These are phyloP conservation scores for Sphaerulina populicola DNA, from an alignment of 2,329 filamentous ascomycete species.

Conservation along the genomic window DNA sequence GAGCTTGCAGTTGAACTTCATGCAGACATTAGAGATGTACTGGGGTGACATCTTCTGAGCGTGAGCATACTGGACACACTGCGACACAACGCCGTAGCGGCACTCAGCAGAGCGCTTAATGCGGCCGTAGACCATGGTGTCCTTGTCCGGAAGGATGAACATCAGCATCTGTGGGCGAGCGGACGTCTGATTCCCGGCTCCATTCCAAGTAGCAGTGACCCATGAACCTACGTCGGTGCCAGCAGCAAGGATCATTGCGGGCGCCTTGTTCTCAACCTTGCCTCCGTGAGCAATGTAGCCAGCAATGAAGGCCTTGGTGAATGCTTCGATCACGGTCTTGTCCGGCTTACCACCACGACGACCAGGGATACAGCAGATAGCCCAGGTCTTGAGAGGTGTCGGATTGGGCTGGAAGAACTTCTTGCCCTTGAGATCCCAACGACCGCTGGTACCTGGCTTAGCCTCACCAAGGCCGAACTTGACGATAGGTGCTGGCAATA, in stretches of 20 bases:
- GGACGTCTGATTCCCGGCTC: conserved; percentile 47
- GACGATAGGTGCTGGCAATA: conserved; percentile 64
- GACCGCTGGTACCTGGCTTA: conserved; percentile 59
- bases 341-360: conserved; percentile 42
- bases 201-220: conserved; percentile 44
- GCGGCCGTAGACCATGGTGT: conserved; percentile 64
- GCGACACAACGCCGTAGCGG: conserved; percentile 71
- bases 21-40: conserved; percentile 85
- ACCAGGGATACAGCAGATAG: conserved; percentile 58
- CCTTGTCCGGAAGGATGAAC: conserved; percentile 65
- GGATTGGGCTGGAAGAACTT: conserved; percentile 63
- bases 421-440: conserved; percentile 81
- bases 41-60: conserved; percentile 64
- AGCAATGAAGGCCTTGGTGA: conserved; percentile 54
- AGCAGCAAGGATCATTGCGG: conserved; percentile 35
- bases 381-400: conserved; percentile 59
- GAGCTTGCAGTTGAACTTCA: conserved; percentile 96
- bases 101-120: conserved; percentile 88
- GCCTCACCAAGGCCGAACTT: conserved; percentile 50
- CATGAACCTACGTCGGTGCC: conserved; percentile 26
- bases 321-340: conserved; percentile 42
- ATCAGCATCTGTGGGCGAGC: conserved; percentile 66
- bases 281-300: conserved; percentile 57
- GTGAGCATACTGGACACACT: conserved; percentile 66
- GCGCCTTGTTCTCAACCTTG: conserved; percentile 41